phyloP scores from a whole-genome alignment of 1,284 basidiomycete genomes.

The Microbotryum violaceum region DNA sequence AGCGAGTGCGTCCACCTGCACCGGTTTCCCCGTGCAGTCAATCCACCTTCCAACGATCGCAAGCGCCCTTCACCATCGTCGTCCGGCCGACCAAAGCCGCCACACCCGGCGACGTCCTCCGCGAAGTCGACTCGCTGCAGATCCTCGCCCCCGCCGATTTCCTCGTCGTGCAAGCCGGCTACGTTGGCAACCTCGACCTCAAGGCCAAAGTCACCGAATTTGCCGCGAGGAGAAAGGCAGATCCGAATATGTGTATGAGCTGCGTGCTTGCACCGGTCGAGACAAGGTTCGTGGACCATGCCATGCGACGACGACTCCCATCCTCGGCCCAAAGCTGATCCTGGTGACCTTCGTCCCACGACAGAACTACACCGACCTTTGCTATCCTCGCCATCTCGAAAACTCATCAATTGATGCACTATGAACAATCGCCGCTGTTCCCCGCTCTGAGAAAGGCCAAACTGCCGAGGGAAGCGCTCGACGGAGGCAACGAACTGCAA shows the following conservation, averaged over 20 bases:
- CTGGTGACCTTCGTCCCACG: background rate
- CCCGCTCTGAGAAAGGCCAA: conserved; percentile 18
- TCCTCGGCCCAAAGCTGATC: background rate
- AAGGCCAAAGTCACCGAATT: conserved; percentile 70
- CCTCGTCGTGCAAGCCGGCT: conserved; percentile 85
- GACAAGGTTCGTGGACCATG: conserved; percentile 9
- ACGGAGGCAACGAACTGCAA: conserved; percentile 54
- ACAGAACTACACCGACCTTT: conserved; percentile 22
- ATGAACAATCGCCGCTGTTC: conserved; percentile 27
- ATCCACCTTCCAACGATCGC: conserved; percentile 13
- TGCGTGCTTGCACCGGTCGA: conserved; percentile 29
- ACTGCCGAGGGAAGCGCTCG: conserved; percentile 41
- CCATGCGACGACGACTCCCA: conserved; percentile 32
- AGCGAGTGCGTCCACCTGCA: background rate
- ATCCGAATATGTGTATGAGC: conserved; percentile 33
- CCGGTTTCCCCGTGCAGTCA: background rate
- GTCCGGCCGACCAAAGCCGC: conserved; percentile 52
- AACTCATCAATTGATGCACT: conserved; percentile 25
- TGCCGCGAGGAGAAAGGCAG: conserved; percentile 17
- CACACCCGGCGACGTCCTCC: conserved; percentile 89
- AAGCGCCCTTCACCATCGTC: conserved; percentile 16
- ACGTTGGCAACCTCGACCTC: conserved; percentile 87
- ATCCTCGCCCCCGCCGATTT: conserved; percentile 76
- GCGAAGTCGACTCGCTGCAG: conserved; percentile 82
- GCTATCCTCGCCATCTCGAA: conserved; percentile 21